Evolutionary conservation across 106 monocot species (phyloP).

Genomic region (Ottelia alismoides): DNA sequence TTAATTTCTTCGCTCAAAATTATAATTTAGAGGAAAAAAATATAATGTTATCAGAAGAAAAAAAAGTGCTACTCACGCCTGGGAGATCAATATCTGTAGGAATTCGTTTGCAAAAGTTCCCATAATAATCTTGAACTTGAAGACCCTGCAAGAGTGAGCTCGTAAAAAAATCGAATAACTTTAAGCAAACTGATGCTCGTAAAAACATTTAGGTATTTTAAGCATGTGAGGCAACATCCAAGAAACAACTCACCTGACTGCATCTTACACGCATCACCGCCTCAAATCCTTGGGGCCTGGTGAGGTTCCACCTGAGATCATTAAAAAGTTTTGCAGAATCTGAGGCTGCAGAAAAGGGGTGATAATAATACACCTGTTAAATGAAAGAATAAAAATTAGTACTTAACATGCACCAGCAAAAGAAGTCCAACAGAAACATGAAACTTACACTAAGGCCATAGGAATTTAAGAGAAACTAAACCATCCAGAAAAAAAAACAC

Average conservation of each 20-base stretch:
- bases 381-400: not conserved
- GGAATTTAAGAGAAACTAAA: too few species aligned
- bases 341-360: conserved; percentile 87
- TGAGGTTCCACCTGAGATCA: conserved; percentile 96
- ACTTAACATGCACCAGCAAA: too few species aligned
- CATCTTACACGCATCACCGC: conserved; percentile 99
- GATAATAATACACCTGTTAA: conserved; percentile 78
- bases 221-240: too few species aligned
- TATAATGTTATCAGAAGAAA: too few species aligned
- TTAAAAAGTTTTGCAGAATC: conserved; percentile 97
- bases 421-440: too few species aligned
- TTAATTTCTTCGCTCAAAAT: too few species aligned
- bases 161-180: not conserved
- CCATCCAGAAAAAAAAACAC: too few species aligned
- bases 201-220: too few species aligned
- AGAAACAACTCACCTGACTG: conserved; percentile 44
- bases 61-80: conserved; percentile 59
- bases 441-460: too few species aligned
- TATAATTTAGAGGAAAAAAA: too few species aligned
- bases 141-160: conserved; percentile 30
- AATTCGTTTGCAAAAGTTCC: conserved; percentile 79
- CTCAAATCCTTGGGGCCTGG: conserved; percentile 97
- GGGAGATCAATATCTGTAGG: conserved; percentile 88
- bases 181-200: too few species aligned
- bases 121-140: conserved; percentile 75